phyloP scores from a whole-genome alignment of 371 early-diverging fungal species.

The Spiromyces aspiralis region DNA sequence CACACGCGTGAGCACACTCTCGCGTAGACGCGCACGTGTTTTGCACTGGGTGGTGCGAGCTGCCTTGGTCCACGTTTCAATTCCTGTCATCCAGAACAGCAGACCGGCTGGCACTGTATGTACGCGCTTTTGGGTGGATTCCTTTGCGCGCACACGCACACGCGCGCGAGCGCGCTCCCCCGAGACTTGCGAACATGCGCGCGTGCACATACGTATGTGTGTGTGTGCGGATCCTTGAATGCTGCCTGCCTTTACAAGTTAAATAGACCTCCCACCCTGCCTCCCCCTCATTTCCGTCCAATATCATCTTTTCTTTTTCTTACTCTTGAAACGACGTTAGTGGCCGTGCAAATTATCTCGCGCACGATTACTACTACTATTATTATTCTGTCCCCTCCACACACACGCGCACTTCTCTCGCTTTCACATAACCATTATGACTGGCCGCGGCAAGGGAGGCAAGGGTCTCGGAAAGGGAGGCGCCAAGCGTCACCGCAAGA shows the following conservation, averaged over 20 bases:
- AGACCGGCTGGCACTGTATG: no score
- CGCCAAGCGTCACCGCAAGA: constrained; percentile 98
- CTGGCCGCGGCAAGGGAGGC: constrained; percentile 95
- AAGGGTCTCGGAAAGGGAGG: constrained; percentile 96
- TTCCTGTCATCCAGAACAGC: no score
- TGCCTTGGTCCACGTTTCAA: no score
- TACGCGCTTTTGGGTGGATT: no score
- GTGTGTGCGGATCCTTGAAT: neutral
- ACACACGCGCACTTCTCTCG: neutral
- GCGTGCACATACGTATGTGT: neutral
- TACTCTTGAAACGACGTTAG: no score
- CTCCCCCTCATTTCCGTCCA: neutral
- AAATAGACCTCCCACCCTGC: neutral
- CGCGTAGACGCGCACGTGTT: no score
- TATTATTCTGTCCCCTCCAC: neutral
- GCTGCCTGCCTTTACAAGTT: neutral
- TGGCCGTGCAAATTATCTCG: no score
- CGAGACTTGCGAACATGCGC: neutral
- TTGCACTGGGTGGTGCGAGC: no score
- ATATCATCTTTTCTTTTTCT: neutral
- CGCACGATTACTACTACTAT: neutral
- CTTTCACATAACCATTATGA: constrained; percentile 33
- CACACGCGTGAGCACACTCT: no score
- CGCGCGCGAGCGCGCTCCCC: no score
- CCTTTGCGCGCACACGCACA: neutral